Evolutionary conservation across 768 basidiomycete genomes (phyloP).

Genomic region (Clavaria fumosa): DNA sequence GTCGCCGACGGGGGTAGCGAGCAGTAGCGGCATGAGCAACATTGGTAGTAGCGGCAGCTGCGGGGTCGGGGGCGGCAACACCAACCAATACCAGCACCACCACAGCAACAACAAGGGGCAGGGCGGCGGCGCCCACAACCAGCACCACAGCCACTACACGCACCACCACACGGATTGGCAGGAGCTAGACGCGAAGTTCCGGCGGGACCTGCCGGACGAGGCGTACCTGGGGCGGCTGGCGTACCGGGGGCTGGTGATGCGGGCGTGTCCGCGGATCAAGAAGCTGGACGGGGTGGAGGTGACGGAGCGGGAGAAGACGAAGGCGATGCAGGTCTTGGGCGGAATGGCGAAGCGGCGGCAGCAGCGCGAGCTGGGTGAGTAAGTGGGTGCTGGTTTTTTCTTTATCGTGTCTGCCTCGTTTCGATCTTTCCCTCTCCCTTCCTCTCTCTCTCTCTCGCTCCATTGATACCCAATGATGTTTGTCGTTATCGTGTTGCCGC

Average conservation of each 20-base stretch:
- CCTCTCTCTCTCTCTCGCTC: too few relatives aligned
- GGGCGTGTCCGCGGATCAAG: constrained; percentile 46
- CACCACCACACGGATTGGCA: too few relatives aligned
- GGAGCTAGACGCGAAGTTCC: constrained; percentile 72
- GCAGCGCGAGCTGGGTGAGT: background rate
- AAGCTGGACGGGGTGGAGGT: constrained; percentile 81
- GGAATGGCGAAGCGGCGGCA: constrained; percentile 9
- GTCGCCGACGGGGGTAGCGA: constrained; percentile 13
- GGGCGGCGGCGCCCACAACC: too few relatives aligned
- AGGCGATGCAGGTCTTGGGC: constrained; percentile 53
- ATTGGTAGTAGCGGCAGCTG: constrained; percentile 16
- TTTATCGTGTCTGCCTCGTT: too few relatives aligned
- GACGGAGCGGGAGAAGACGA: constrained; percentile 69
- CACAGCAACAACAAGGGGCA: too few relatives aligned
- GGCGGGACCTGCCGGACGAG: constrained; percentile 78
- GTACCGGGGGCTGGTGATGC: constrained; percentile 83
- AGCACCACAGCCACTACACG: too few relatives aligned
- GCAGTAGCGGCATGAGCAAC: constrained; percentile 14
- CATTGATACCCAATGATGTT: too few relatives aligned
- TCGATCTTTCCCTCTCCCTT: too few relatives aligned
- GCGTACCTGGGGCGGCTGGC: constrained; percentile 75
- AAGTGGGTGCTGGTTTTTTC: background rate
- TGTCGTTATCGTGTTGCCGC: too few relatives aligned
- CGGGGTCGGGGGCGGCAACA: too few relatives aligned
- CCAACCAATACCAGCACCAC: too few relatives aligned